Evolutionary conservation across 106 monocot species (phyloP).

Genomic region (Amphibolis antarctica): DNA sequence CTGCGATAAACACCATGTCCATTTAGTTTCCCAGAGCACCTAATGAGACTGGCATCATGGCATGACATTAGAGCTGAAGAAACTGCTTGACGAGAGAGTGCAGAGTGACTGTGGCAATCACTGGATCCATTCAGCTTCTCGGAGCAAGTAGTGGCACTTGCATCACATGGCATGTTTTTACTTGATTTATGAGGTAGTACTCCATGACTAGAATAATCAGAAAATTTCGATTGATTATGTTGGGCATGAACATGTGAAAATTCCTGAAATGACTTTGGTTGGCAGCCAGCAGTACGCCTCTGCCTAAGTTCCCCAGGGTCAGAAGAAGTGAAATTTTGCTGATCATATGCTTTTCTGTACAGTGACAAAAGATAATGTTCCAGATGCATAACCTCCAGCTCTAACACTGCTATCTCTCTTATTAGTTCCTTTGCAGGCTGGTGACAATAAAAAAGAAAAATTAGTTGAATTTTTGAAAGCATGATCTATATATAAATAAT

Average conservation of each 20-base stretch:
- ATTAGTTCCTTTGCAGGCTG: slow-evolving; percentile 56
- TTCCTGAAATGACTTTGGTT: slow-evolving; percentile 18
- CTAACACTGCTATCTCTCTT: slow-evolving; percentile 59
- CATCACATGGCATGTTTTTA: slow-evolving; percentile 5
- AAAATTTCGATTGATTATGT: slow-evolving; percentile 13
- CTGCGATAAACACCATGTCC: slow-evolving; percentile 35
- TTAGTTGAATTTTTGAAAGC: too few relatives aligned
- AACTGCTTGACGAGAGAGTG: slow-evolving; percentile 43
- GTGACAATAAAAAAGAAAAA: too few relatives aligned
- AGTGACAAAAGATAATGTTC: slow-evolving; percentile 61
- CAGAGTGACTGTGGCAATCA: slow-evolving; percentile 48
- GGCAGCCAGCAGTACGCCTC: slow-evolving; percentile 13
- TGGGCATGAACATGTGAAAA: slow-evolving; percentile 5
- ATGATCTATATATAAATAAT: too few relatives aligned
- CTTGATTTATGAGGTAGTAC: slow-evolving; percentile 15
- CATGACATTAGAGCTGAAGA: slow-evolving; percentile 38
- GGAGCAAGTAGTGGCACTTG: neutral
- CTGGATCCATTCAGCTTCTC: slow-evolving; percentile 18
- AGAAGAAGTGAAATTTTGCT: slow-evolving; percentile 31
- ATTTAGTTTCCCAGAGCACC: slow-evolving; percentile 13
- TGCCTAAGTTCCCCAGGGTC: slow-evolving; percentile 12
- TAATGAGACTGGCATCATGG: slow-evolving; percentile 9
- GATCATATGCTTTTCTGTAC: slow-evolving; percentile 58
- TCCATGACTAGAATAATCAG: slow-evolving; percentile 8
- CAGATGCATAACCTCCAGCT: slow-evolving; percentile 59